phyloP scores from a whole-genome alignment of 2,329 filamentous ascomycete genomes.

The Fusarium palustre region DNA sequence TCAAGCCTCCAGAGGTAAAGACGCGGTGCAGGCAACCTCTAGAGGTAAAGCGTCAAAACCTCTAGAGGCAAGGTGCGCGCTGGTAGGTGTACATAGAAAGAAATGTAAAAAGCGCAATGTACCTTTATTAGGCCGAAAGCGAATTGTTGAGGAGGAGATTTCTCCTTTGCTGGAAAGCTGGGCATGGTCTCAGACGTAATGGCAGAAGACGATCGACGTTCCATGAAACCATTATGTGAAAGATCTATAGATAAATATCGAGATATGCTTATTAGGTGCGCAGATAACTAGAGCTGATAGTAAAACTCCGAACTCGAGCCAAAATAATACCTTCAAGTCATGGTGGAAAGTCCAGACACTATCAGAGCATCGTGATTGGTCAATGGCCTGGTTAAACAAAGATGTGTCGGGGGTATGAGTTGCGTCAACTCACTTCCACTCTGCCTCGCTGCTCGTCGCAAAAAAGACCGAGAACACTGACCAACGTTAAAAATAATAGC shows the following conservation, averaged over 20 bases:
- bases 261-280: conserved; percentile 20
- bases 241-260: conserved; percentile 33
- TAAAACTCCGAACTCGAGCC: conserved; percentile 35
- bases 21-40: conserved; percentile 46
- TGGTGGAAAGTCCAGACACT: conserved; percentile 38
- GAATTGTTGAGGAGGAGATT: conserved; percentile 43
- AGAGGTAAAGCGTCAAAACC: conserved; percentile 45
- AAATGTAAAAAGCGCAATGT: conserved; percentile 42
- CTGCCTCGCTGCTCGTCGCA: conserved; percentile 39
- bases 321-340: conserved; percentile 42
- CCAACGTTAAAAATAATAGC: conserved; percentile 2
- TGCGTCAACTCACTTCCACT: conserved; percentile 37
- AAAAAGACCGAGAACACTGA: conserved; percentile 40
- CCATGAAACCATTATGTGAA: conserved; percentile 38
- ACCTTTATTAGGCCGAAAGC: conserved; percentile 42
- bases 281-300: conserved; percentile 28
- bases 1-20: conserved; percentile 46
- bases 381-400: conserved; percentile 47
- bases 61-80: conserved; percentile 45
- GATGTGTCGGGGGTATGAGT: conserved; percentile 41
- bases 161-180: conserved; percentile 33
- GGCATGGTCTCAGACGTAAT: conserved; percentile 5
- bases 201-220: conserved; percentile 6
- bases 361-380: conserved; percentile 50
- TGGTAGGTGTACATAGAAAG: conserved; percentile 45